Evolutionary conservation across 768 basidiomycete species (phyloP), one percentile per base, ranked within the genome.

Genomic region (Suillus brevipes): DNA sequence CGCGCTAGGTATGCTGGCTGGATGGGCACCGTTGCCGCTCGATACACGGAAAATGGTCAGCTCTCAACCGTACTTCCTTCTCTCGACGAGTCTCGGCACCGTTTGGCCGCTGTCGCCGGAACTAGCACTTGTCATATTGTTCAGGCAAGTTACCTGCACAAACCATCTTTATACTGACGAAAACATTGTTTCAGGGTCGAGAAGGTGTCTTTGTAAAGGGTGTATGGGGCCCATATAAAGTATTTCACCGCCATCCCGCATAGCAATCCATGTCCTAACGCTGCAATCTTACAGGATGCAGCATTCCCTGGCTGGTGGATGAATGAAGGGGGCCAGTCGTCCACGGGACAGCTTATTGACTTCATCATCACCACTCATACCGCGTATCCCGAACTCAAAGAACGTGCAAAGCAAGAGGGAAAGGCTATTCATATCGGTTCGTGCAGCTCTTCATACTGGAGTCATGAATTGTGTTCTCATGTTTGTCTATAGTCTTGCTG

Each of bases 261-360:
- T 20, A 42, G 28, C 52, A 16, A 16, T 37, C 45, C 63, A 4
- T 56, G 8, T 76, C 71, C 66, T 66, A 28, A 59, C 3, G 10
- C 4, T 36, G 13, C 3, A 40, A 18, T 3, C 10, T 5, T 25
- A 28, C 68, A 92, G 87, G 90, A 98, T 72, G 89, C 95, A 8
- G 84, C 96, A 34, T 95, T 98, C 79, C 89, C 89, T 52, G 95
- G 90, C n/a, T 96, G 94, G 90, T 99, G 97, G 97, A 97, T 98
- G 95, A 99, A 96, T 73, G 97, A 99, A 78, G 97, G 97, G 49
- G 97, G 97, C 3, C 97, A 99, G 77, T 97, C 95, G 9, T 96
- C 95, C 0, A 99, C 97, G 0, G 97, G 97, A n/a, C 60, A 74
- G 89, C 84, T 99, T 10, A 95, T 99, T 63, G 94, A 99, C 72